Evolutionary conservation across 768 basidiomycete species (phyloP), one percentile per base, ranked within the genome.

Genomic region (Cystofilobasidium bisporidii): DNA sequence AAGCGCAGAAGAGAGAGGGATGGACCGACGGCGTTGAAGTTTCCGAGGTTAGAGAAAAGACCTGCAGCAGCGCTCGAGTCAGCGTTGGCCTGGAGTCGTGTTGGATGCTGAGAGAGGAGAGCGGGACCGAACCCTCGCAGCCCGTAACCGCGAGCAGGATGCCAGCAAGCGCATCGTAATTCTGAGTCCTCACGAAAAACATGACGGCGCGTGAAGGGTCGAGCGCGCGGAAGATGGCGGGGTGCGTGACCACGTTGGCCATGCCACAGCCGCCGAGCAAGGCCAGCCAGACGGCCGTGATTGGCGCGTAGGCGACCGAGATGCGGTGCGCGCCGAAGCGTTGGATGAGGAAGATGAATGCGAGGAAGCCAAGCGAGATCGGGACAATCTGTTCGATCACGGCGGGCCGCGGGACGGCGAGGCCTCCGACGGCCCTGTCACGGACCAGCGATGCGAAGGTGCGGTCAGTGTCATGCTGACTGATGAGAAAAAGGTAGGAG

Each of bases 81-180:
- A 53, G 18, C 20, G 17, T 10, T n/a, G n/a, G n/a, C n/a, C n/a
- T n/a, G n/a, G n/a, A n/a, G n/a, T n/a, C n/a, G n/a, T n/a, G n/a
- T n/a, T n/a, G n/a, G n/a, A n/a, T n/a, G 38, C 5, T 9, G 26
- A 33, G 26, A 45, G 48, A 36, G 30, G 3, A 45, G 26, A 56
- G 15, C 6, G 18, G 11, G 24, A 17, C 10, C 40, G 40, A 41
- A n/a, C 69, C 73, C 58, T 87, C 86, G 71, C 82, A 84, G 0
- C 87, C 87, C 0, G 87, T 88, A n/a, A 87, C 70, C 1, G 83
- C 81, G 1, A 88, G 81, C 9, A 88, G 76, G 1, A 87, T 33
- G 38, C 86, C 86, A 11, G 84, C 79, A 0, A 88, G 80, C 8
- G 83, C 74, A 67, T 84, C 83, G 67, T 83, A 87, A 67, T 86